These are phyloP conservation scores for Heliosperma pusillum DNA, from an alignment of 148 eudicot genomes.

Conservation along the genomic window DNA sequence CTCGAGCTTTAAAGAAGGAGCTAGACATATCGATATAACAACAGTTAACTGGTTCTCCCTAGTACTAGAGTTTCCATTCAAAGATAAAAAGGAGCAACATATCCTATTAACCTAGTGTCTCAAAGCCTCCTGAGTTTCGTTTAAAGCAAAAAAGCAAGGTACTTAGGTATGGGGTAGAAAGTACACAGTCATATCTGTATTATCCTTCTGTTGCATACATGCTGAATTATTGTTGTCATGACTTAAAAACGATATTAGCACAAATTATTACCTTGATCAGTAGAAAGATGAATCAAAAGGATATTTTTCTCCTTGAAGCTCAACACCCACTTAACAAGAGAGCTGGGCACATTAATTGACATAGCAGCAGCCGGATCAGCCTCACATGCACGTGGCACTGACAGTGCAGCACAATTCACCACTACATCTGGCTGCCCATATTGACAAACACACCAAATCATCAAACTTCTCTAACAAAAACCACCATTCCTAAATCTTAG, in stretches of 20 bases:
- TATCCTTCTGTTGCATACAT: background rate
- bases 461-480: background rate
- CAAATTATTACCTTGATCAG: slow-evolving; percentile 75
- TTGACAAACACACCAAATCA: slow-evolving; percentile 11
- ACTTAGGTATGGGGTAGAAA: too few relatives aligned
- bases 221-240: background rate
- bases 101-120: too few relatives aligned
- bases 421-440: slow-evolving; percentile 79
- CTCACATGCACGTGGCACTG: slow-evolving; percentile 90
- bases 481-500: background rate
- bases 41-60: background rate
- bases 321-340: slow-evolving; percentile 74
- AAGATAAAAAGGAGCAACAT: background rate
- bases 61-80: background rate
- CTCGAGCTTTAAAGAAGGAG: background rate
- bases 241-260: background rate
- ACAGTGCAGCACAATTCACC: slow-evolving; percentile 92
- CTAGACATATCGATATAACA: background rate
- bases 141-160: too few relatives aligned
- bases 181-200: too few relatives aligned
- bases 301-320: slow-evolving; percentile 44
- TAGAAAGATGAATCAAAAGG: slow-evolving; percentile 85
- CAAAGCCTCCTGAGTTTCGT: too few relatives aligned
- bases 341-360: slow-evolving; percentile 76
- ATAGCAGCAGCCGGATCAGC: slow-evolving; percentile 74